Percentiles rank a stretch among this genome's conserved stretches.
phyloP scores from a whole-genome alignment of 257 asterid genomes.

The Mentha longifolia region DNA sequence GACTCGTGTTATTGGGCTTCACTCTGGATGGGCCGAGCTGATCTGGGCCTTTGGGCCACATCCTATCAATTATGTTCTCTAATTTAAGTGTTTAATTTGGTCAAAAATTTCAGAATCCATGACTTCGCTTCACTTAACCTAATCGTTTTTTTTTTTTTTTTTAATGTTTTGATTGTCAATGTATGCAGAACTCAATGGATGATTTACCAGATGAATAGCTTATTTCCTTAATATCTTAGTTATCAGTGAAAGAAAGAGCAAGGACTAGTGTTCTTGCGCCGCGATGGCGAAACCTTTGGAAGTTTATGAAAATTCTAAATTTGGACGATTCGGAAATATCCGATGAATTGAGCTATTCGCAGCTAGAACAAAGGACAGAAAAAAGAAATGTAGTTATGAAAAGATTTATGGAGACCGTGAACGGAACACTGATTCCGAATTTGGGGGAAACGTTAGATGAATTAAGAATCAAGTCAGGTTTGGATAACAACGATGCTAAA shows the following conservation, averaged over 20 bases:
- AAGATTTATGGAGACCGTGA: neutral
- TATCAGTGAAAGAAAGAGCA: neutral
- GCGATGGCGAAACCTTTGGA: neutral
- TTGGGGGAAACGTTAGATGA: constrained; percentile 4
- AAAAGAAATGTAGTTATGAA: neutral
- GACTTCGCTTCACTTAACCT: neutral
- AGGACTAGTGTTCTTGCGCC: constrained; percentile 11
- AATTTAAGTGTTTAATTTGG: neutral
- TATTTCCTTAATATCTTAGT: neutral
- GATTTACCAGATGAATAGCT: constrained; percentile 3
- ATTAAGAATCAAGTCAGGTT: constrained; percentile 7
- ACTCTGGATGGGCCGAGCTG: too few relatives aligned
- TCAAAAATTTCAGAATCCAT: neutral
- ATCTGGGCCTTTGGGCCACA: too few relatives aligned
- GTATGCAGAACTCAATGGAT: neutral
- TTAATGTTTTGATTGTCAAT: too few relatives aligned
- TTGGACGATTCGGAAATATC: neutral
- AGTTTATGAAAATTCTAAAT: neutral
- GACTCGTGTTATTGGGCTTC: too few relatives aligned
- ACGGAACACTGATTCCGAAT: neutral
- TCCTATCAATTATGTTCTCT: too few relatives aligned
- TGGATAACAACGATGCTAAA: neutral
- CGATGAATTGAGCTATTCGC: neutral
- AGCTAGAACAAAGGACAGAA: neutral
- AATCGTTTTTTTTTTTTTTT: too few relatives aligned